A percentile compares a stretch with the other conserved stretches of the same genome.
These are phyloP conservation scores for Candida nonsorbophila DNA, from an alignment of 805 yeast species.

Conservation along the genomic window DNA sequence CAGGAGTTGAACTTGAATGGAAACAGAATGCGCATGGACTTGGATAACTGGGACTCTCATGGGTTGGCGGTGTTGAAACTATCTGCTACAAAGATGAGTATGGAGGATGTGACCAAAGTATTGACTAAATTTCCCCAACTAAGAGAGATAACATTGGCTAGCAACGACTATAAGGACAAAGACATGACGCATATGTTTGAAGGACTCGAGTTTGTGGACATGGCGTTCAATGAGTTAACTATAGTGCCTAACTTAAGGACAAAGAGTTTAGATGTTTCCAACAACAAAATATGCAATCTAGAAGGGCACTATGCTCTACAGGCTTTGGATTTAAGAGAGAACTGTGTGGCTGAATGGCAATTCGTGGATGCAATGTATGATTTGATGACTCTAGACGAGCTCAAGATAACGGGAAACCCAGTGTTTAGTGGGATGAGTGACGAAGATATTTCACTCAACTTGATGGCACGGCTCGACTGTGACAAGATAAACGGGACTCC, in stretches of 20 bases:
- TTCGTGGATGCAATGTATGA: constrained; percentile 33
- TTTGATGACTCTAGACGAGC: constrained; percentile 38
- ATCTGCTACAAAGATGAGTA: constrained; percentile 17
- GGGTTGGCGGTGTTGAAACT: constrained; percentile 16
- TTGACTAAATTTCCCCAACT: constrained; percentile 35
- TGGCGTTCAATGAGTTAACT: constrained; percentile 39
- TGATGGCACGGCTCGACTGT: constrained; percentile 43
- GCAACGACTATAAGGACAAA: constrained; percentile 21
- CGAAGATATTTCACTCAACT: constrained; percentile 27
- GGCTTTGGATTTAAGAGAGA: constrained; percentile 47
- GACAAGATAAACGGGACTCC: constrained; percentile 53
- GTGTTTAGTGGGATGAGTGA: constrained; percentile 24
- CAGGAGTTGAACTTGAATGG: constrained; percentile 49
- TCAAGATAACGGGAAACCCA: constrained; percentile 54
- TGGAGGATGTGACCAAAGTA: constrained; percentile 10
- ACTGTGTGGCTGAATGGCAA: constrained; percentile 42
- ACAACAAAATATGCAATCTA: constrained; percentile 4
- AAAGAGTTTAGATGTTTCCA: constrained; percentile 4
- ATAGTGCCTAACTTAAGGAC: constrained; percentile 22
- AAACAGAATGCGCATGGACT: constrained; percentile 45
- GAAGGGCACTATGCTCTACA: background rate
- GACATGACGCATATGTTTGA: constrained; percentile 10
- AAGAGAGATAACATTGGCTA: constrained; percentile 24
- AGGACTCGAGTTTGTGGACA: constrained; percentile 15
- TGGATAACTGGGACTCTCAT: background rate